Conservation (phyloP, 1,139 yeast genomes). For the Hansenula anomala region DNA sequence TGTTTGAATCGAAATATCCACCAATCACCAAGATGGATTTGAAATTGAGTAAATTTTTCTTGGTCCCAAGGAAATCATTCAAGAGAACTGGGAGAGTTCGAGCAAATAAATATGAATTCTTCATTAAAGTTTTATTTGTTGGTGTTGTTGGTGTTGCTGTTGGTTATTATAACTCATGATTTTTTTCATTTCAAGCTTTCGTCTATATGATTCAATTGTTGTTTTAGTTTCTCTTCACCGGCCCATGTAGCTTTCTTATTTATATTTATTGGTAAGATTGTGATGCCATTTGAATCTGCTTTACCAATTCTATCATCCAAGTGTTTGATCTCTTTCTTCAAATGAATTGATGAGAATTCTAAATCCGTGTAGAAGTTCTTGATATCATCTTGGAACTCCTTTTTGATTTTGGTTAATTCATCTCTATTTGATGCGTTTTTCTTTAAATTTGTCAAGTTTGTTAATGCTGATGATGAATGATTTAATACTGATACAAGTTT, state of each 20-base stretch:
- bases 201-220: conserved; percentile 12
- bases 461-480: conserved; percentile 21
- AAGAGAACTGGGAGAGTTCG: conserved; percentile 16
- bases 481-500: conserved; percentile 23
- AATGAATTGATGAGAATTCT: conserved; percentile 29
- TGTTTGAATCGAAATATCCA: conserved; percentile 62
- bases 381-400: conserved; percentile 15
- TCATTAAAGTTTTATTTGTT: conserved; percentile 9
- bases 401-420: conserved; percentile 9
- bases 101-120: conserved; percentile 5
- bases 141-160: conserved; percentile 7
- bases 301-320: conserved; percentile 56
- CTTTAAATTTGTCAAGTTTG: conserved; percentile 16
- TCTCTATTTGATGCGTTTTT: conserved; percentile 16
- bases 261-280: conserved; percentile 55
- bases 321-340: conserved; percentile 52
- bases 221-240: conserved; percentile 43
- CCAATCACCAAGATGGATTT: conserved; percentile 46
- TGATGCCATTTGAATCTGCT: conserved; percentile 35
- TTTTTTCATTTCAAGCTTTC: not conserved
- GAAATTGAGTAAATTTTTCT: conserved; percentile 11
- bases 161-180: not conserved
- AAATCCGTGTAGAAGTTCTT: conserved; percentile 20
- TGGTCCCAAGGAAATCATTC: conserved; percentile 16
- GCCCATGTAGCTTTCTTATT: conserved; percentile 59